Evolutionary conservation across 2,329 filamentous ascomycete species (phyloP).

Genomic region (Blastomyces silverae): DNA sequence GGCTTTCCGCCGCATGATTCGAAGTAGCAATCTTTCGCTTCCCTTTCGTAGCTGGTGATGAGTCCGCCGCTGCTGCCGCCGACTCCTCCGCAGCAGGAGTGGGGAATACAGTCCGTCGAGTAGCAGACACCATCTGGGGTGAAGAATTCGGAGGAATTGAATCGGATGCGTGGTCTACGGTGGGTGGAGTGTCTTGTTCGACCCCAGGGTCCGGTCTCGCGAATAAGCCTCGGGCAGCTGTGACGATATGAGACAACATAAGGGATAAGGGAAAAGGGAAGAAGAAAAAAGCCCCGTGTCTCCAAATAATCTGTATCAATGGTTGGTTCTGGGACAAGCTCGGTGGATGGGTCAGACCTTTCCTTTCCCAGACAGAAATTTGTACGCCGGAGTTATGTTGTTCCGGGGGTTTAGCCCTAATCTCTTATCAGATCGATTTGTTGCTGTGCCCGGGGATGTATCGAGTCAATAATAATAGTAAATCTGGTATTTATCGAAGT

Average conservation of each 20-base stretch:
- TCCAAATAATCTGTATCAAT: not conserved
- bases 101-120: constrained; percentile 27
- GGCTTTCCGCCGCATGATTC: not conserved
- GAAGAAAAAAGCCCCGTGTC: not conserved
- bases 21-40: constrained; percentile 11
- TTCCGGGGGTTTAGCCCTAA: constrained; percentile 15
- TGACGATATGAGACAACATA: constrained; percentile 41
- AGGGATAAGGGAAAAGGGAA: constrained; percentile 21
- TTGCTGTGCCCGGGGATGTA: no score
- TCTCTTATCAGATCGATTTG: constrained; percentile 5
- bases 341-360: not conserved
- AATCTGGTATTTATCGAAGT: not conserved
- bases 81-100: constrained; percentile 14
- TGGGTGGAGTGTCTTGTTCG: not conserved
- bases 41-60: constrained; percentile 24
- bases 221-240: constrained; percentile 39
- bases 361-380: not conserved
- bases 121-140: constrained; percentile 33
- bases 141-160: constrained; percentile 14
- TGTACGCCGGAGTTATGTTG: constrained; percentile 7
- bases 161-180: constrained; percentile 2
- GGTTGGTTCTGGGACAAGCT: not conserved
- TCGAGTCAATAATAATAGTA: not conserved
- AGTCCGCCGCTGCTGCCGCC: not conserved
- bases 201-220: constrained; percentile 29